These are phyloP conservation scores for Annulohypoxylon truncatum DNA, from an alignment of 2,329 filamentous ascomycete genomes.

Conservation along the genomic window DNA sequence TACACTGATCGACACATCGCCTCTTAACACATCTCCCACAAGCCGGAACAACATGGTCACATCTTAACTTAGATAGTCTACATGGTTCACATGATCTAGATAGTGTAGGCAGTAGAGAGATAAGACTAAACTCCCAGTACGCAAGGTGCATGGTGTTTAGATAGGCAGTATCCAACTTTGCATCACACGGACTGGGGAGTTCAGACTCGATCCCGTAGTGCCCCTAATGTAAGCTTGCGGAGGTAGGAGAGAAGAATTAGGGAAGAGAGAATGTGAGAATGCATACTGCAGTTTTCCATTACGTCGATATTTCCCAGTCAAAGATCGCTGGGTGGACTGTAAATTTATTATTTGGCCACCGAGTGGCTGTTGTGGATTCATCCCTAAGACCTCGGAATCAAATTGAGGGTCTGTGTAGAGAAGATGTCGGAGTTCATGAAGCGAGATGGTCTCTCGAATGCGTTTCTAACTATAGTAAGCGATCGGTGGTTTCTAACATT, in stretches of 20 bases:
- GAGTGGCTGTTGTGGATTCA: conserved; percentile 37
- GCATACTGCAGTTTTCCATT: conserved; percentile 52
- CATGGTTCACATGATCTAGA: conserved; percentile 44
- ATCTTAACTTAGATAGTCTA: conserved; percentile 52
- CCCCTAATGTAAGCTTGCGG: conserved; percentile 27
- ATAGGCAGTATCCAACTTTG: neutral
- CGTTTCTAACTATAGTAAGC: conserved; percentile 3
- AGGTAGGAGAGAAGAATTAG: neutral
- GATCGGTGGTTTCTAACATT: neutral
- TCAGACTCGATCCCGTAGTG: conserved; percentile 11
- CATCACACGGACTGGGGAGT: conserved; percentile 12
- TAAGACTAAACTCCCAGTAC: conserved; percentile 28
- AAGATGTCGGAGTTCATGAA: conserved; percentile 29
- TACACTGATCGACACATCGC: conserved; percentile 47
- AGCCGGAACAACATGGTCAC: conserved; percentile 52
- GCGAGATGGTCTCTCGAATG: neutral
- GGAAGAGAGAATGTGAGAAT: neutral
- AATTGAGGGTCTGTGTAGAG: neutral
- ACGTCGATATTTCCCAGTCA: conserved; percentile 50
- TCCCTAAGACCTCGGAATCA: conserved; percentile 24
- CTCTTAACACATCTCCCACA: conserved; percentile 51
- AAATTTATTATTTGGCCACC: conserved; percentile 49
- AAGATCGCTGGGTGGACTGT: conserved; percentile 29
- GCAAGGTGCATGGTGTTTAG: conserved; percentile 6
- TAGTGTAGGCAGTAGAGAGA: conserved; percentile 8